phyloP scores from a whole-genome alignment of 2,329 filamentous ascomycete genomes.

The Beauveria caledonica region DNA sequence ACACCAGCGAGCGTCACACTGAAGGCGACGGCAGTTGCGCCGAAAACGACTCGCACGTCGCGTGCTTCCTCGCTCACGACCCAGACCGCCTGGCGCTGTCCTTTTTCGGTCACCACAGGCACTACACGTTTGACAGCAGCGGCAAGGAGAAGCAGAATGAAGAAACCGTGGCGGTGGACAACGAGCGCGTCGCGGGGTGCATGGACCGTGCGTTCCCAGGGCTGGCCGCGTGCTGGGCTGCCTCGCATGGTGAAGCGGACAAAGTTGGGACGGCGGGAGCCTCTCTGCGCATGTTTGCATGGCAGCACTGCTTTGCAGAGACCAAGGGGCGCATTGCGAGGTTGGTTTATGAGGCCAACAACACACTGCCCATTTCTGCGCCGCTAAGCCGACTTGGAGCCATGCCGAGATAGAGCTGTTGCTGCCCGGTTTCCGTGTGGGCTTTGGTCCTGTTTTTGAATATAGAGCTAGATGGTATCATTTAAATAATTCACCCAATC shows the following conservation, averaged over 20 bases:
- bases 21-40: background rate
- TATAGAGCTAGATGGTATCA: background rate
- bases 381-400: background rate
- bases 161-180: background rate
- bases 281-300: background rate
- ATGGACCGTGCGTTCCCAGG: background rate
- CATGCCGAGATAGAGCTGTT: background rate
- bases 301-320: background rate
- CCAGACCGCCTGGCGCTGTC: background rate
- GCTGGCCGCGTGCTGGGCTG: background rate
- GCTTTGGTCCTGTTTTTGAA: too few relatives aligned
- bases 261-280: background rate
- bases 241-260: background rate
- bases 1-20: background rate
- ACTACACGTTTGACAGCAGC: background rate
- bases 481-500: background rate
- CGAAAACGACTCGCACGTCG: background rate
- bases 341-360: background rate
- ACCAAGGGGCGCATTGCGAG: background rate
- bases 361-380: background rate
- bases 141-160: background rate
- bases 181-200: background rate
- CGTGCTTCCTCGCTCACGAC: background rate
- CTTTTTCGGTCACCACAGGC: background rate
- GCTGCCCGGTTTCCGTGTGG: too few relatives aligned